These are phyloP conservation scores for Candida maris DNA, from an alignment of 805 yeast genomes.

Conservation along the genomic window DNA sequence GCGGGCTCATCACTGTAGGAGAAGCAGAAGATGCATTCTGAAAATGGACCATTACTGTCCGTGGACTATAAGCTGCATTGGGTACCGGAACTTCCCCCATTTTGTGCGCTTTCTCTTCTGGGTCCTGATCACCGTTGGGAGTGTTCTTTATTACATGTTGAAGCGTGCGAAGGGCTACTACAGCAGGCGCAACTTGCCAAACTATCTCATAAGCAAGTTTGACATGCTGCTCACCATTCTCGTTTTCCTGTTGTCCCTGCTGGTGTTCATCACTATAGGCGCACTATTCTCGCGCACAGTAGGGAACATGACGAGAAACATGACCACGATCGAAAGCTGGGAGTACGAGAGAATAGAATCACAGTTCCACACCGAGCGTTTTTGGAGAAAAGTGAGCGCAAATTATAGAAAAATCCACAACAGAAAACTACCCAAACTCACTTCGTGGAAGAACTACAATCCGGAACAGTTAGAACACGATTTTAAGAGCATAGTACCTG, in stretches of 20 bases:
- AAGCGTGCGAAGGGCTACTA: constrained; percentile 43
- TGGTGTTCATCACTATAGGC: constrained; percentile 59
- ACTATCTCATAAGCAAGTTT: constrained; percentile 46
- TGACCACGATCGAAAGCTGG: constrained; percentile 91
- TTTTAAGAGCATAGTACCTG: constrained; percentile 19
- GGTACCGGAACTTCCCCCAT: constrained; percentile 72
- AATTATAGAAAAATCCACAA: constrained; percentile 41
- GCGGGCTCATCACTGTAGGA: constrained; percentile 81
- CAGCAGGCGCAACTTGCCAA: constrained; percentile 48
- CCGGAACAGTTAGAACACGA: constrained; percentile 17
- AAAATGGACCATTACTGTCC: constrained; percentile 95
- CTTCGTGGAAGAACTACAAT: constrained; percentile 41
- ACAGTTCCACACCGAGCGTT: constrained; percentile 52
- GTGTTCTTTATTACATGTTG: constrained; percentile 41
- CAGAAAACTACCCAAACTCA: constrained; percentile 38
- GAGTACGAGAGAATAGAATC: constrained; percentile 78
- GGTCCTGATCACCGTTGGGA: constrained; percentile 52
- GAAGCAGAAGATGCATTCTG: constrained; percentile 70
- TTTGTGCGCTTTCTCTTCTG: constrained; percentile 72
- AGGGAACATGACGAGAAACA: constrained; percentile 56
- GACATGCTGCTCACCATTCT: constrained; percentile 56
- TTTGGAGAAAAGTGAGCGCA: constrained; percentile 47
- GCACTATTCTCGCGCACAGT: constrained; percentile 61
- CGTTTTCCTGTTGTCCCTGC: constrained; percentile 49
- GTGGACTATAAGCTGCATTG: constrained; percentile 91